Conservation (phyloP, 768 basidiomycete species). For the Coprinopsis marcescibilis region DNA sequence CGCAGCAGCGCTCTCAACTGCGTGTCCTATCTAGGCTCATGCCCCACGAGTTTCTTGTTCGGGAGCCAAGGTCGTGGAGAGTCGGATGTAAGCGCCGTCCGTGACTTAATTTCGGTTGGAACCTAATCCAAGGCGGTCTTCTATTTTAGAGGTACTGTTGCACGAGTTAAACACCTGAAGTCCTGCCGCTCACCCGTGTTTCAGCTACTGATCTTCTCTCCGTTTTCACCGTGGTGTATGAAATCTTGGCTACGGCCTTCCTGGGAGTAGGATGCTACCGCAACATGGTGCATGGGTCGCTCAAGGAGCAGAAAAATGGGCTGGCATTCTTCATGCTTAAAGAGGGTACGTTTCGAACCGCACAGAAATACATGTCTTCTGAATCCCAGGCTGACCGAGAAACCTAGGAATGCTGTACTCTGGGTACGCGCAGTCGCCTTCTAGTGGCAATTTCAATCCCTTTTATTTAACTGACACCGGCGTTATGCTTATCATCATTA, state of each 20-base stretch:
- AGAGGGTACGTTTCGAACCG: conserved; percentile 7
- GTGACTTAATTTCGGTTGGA: neutral
- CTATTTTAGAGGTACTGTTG: no score
- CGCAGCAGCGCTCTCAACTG: neutral
- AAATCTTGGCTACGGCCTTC: conserved; percentile 1
- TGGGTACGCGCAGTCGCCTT: neutral
- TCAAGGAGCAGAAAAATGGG: conserved; percentile 1
- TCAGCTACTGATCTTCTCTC: conserved; percentile 5
- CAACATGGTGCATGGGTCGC: neutral
- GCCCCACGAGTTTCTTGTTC: conserved; percentile 6
- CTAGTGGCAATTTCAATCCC: neutral
- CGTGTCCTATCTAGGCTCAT: neutral
- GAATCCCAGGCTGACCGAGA: no score
- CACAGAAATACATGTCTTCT: no score
- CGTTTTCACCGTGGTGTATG: conserved; percentile 8
- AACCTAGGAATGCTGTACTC: conserved; percentile 5
- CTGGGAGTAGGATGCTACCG: conserved; percentile 5
- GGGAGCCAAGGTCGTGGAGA: conserved; percentile 3
- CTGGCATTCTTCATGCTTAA: conserved; percentile 7
- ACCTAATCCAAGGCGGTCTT: no score
- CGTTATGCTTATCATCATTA: no score
- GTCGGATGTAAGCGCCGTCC: conserved; percentile 1
- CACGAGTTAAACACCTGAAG: no score
- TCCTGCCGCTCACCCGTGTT: no score
- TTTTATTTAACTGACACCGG: no score